Evolutionary conservation across 2,329 filamentous ascomycete species (phyloP), one percentile per base, ranked within the genome.

Genomic region (Ophiostoma sp.): DNA sequence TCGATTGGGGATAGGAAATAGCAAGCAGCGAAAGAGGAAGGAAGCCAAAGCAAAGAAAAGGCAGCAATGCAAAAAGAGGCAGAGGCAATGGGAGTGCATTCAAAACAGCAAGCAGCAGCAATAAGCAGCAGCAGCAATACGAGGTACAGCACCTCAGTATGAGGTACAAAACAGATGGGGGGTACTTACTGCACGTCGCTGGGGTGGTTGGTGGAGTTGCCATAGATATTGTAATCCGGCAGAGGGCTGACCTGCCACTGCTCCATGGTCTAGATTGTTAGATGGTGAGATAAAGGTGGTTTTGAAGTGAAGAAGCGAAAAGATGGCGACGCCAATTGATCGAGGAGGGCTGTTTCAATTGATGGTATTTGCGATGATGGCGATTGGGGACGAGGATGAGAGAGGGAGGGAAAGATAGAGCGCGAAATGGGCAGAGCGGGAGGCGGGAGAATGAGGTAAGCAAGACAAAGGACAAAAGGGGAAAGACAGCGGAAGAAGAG

Each of bases 171-270:
- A 39, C 62, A 67, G 17, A 44, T 13, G 65, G 39, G 73, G 73
- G 78, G 71, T 77, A 86, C 85, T 86, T 81, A 87, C 85, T 86
- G 84, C 78, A 86, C 84, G 74, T 85, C 83, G 80, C 83, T 84
- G 75, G 82, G 80, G 76, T 83, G 83, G 76, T 84, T 83, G 76
- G 83, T 80, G 79, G 81, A 80, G 79, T 82, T 84, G 77, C 82
- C 79, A 80, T 85, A 86, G 76, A 86, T 82, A 80, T 86, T 82
- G 80, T 86, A 85, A 79, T 86, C 84, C 80, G 84, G 84, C 79
- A 87, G 82, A 75, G 84, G 84, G 80, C 84, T 84, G 78, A 87
- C 83, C 79, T 86, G 83, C 85, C 85, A 87, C 80, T 86, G 84
- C 81, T 87, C 83, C 85, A 87, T 87, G 80, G 79, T 83, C 84